Conservation (phyloP, 257 asterid genomes). For the Solanum pinnatisectum region DNA sequence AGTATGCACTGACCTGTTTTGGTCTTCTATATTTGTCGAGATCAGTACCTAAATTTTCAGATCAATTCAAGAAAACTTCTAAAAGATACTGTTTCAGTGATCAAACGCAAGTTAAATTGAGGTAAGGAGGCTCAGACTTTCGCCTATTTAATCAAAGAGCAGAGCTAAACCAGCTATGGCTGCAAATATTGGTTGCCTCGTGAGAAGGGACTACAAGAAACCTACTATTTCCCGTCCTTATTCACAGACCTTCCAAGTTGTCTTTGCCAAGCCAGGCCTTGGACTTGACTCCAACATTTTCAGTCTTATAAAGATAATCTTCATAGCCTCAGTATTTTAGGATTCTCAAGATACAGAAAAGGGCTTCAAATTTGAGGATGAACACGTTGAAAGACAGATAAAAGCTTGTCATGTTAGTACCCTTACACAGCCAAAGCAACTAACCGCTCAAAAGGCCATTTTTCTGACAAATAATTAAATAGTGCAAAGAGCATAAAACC, state of each 20-base stretch:
- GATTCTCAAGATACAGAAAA: background rate
- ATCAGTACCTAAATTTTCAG: background rate
- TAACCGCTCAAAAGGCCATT: background rate
- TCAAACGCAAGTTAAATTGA: background rate
- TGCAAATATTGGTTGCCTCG: background rate
- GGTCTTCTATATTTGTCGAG: background rate
- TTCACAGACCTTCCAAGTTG: background rate
- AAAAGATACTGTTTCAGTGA: background rate
- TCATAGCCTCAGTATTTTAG: background rate
- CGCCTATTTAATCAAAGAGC: background rate
- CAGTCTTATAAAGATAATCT: background rate
- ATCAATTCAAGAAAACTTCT: background rate
- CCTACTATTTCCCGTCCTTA: background rate
- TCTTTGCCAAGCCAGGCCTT: background rate
- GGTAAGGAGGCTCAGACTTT: background rate
- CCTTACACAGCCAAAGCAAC: background rate
- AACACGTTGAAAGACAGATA: background rate
- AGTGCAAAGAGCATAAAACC: background rate
- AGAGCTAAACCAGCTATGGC: background rate
- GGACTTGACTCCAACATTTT: background rate
- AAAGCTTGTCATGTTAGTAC: background rate
- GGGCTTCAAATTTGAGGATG: background rate
- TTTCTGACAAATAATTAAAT: background rate
- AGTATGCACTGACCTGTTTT: background rate
- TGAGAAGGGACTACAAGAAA: background rate